phyloP scores from a whole-genome alignment of 176 grass and related monocot species.

The Musa itinerans region DNA sequence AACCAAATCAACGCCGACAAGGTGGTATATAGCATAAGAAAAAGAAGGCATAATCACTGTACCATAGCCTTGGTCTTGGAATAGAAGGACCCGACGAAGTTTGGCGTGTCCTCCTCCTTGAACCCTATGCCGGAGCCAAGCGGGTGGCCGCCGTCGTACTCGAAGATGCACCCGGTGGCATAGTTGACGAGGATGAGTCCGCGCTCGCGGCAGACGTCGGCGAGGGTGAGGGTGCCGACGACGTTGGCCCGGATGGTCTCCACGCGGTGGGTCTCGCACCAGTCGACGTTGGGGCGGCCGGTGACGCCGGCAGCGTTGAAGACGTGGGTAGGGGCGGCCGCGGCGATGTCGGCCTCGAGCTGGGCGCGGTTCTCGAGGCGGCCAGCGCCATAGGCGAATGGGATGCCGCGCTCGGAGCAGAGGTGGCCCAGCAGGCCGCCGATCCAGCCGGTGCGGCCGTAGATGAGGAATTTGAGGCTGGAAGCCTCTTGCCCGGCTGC shows the following conservation, averaged over 20 bases:
- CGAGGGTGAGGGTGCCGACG: constrained; percentile 14
- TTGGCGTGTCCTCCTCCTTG: constrained; percentile 21
- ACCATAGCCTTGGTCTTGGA: constrained; percentile 24
- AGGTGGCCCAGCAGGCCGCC: constrained; percentile 7
- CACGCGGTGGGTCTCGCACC: constrained; percentile 14
- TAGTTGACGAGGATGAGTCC: constrained; percentile 16
- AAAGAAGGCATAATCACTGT: background rate
- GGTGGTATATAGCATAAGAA: background rate
- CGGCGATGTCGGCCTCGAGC: constrained; percentile 11
- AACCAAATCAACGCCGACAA: background rate
- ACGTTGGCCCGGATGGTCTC: constrained; percentile 16
- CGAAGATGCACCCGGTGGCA: constrained; percentile 23
- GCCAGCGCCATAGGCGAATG: constrained; percentile 2
- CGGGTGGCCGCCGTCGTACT: constrained; percentile 11
- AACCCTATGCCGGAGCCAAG: constrained; percentile 18
- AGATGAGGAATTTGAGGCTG: constrained; percentile 9
- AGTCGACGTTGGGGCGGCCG: constrained; percentile 18
- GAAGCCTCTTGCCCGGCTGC: background rate
- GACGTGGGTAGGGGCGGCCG: background rate
- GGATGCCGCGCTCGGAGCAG: background rate
- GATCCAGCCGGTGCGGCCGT: constrained; percentile 11
- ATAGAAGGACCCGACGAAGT: constrained; percentile 23
- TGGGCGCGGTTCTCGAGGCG: constrained; percentile 10
- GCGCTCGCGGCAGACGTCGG: constrained; percentile 15
- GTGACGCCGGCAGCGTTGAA: constrained; percentile 16